Evolutionary conservation across 1,284 basidiomycete species (phyloP), one percentile per base, ranked within the genome.

Genomic region (Coniferiporia weirii): DNA sequence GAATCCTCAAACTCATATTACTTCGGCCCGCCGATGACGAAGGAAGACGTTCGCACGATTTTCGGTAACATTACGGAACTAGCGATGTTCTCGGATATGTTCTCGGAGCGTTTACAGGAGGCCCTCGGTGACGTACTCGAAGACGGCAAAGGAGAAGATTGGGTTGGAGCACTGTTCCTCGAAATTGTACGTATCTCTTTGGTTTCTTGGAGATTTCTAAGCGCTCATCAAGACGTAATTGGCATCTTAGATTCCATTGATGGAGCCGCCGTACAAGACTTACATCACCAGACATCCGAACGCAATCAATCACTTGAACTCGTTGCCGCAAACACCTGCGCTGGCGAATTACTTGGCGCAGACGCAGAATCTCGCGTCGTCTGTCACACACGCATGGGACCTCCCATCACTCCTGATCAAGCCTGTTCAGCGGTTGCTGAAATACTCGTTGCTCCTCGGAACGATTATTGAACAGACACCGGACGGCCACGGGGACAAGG

Each of bases 321-420:
- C 77, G n/a, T 71, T 85, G 13, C 78, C 79, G 8, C 73, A 78
- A 62, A 83, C 83, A 0, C 79, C 75, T 9, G 79, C 84, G 2
- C 75, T 89, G n/a, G 73, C 76, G 3, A 73, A 79, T 0, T 91
- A 92, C 71, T 78, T 94, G 36, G 71, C 80, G 13, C 83, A 86
- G 22, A 89, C 88, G 27, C 85, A 85, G 69, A 75, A 75, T 3
- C 76, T 86, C 44, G 86, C 91, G 13, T 83, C 87, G 19, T 79
- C 82, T 4, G 80, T 87, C 49, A 91, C 93, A 0, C 90, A 94
- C 67, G 92, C 94, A 1, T 98, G 95, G 95, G 95, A 98, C 71
- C 82, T 98, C 48, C 81, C 90, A 6, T 96, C 93, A 0, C 81
- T 97, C 61, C 84, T 97, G 61, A 97, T 94, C 72, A 91, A 95